Evolutionary conservation across 495 filamentous ascomycete genomes (phyloP).

Genomic region (Penicillium diatomitis): DNA sequence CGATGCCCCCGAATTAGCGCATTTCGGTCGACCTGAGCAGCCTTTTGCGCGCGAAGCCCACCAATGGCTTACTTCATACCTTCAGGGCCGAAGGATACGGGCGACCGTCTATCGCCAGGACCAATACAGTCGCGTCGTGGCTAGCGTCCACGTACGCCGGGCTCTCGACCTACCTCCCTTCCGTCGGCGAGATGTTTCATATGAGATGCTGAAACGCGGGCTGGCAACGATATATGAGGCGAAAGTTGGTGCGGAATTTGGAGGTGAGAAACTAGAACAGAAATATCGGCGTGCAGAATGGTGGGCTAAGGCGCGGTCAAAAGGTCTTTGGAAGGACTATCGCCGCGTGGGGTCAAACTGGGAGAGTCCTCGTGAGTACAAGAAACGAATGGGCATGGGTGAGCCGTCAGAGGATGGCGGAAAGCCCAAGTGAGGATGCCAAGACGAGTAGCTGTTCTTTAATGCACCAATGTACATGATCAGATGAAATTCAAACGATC

Average conservation of each 20-base stretch:
- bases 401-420: constrained; percentile 33
- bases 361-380: constrained; percentile 83
- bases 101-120: constrained; percentile 74
- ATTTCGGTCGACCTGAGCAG: constrained; percentile 84
- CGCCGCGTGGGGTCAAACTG: constrained; percentile 21
- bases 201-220: constrained; percentile 78
- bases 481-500: background rate
- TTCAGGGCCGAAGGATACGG: constrained; percentile 66
- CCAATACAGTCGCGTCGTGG: constrained; percentile 87
- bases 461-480: constrained; percentile 5
- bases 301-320: constrained; percentile 55
- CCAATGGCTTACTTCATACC: constrained; percentile 62
- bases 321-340: constrained; percentile 72
- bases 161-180: constrained; percentile 47
- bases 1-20: constrained; percentile 85
- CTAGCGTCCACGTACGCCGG: constrained; percentile 67
- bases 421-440: constrained; percentile 10
- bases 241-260: constrained; percentile 81
- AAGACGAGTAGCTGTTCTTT: background rate
- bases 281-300: constrained; percentile 64
- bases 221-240: constrained; percentile 89
- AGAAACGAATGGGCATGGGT: constrained; percentile 49
- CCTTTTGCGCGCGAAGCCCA: constrained; percentile 74
- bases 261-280: constrained; percentile 49
- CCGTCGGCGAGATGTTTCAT: constrained; percentile 67